A percentile compares a stretch with the other conserved stretches of the same genome.
Conservation (phyloP, 139 green algal genomes). For the Microglena sp. region DNA sequence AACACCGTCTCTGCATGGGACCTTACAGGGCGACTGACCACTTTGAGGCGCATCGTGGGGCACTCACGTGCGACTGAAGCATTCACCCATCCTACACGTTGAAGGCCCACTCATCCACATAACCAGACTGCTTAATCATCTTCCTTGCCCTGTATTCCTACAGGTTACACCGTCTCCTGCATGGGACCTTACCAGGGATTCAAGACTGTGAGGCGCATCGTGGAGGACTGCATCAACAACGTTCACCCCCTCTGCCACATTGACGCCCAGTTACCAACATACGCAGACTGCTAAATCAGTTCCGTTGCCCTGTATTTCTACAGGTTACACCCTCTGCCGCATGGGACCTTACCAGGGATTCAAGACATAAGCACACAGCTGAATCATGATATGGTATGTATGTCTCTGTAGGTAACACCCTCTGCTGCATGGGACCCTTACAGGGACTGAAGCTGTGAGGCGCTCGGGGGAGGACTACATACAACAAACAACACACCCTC, state of each 20-base stretch:
- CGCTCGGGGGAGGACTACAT: too few species aligned
- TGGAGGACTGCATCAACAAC: slow-evolving; percentile 97
- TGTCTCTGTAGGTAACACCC: background rate
- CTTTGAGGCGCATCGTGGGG: too few species aligned
- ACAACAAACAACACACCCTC: too few species aligned
- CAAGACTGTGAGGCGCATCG: slow-evolving; percentile 82
- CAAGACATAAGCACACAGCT: background rate
- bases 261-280: background rate
- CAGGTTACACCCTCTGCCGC: background rate
- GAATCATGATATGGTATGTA: background rate
- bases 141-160: too few species aligned
- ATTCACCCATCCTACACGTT: too few species aligned
- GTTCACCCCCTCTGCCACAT: slow-evolving; percentile 18
- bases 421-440: background rate
- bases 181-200: slow-evolving; percentile 92
- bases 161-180: slow-evolving; percentile 87
- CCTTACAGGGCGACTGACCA: too few species aligned
- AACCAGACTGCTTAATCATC: too few species aligned
- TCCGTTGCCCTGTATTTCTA: background rate
- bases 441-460: background rate
- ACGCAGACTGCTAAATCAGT: background rate
- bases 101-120: too few species aligned
- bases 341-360: background rate
- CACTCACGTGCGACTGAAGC: too few species aligned
- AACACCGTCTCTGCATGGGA: too few species aligned